Evolutionary conservation across 805 yeast genomes (phyloP).

Genomic region (Allodekkera sacchari): DNA sequence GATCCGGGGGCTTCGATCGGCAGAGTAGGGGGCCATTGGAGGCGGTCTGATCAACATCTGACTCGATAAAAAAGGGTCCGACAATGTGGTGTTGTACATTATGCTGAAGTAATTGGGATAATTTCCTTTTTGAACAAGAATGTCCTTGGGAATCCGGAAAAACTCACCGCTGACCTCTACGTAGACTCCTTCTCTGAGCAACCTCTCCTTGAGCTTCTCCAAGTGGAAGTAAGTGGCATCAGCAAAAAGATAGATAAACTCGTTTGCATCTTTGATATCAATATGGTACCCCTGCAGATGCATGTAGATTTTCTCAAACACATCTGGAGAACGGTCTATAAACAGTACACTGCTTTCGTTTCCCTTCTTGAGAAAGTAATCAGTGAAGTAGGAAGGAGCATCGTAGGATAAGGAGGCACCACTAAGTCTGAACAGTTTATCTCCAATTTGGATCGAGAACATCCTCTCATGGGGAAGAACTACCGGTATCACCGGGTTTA

Average conservation of each 20-base stretch:
- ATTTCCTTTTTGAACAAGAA: slow-evolving; percentile 58
- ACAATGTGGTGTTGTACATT: slow-evolving; percentile 43
- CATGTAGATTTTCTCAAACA: slow-evolving; percentile 55
- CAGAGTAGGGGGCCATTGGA: slow-evolving; percentile 51
- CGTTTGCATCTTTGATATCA: slow-evolving; percentile 48
- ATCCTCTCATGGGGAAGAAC: slow-evolving; percentile 62
- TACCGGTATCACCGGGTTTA: slow-evolving; percentile 29
- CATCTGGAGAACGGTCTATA: slow-evolving; percentile 66
- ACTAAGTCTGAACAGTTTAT: slow-evolving; percentile 49
- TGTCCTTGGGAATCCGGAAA: slow-evolving; percentile 49
- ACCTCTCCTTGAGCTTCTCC: slow-evolving; percentile 40
- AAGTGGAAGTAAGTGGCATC: slow-evolving; percentile 71
- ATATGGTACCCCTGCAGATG: slow-evolving; percentile 81
- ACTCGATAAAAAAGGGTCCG: slow-evolving; percentile 33
- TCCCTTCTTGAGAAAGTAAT: slow-evolving; percentile 40
- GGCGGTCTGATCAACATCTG: slow-evolving; percentile 62
- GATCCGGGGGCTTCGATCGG: slow-evolving; percentile 42
- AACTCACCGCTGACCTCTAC: slow-evolving; percentile 50
- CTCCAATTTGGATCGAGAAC: slow-evolving; percentile 66
- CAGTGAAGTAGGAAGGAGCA: slow-evolving; percentile 82
- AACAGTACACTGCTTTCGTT: slow-evolving; percentile 38
- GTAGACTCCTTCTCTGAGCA: slow-evolving; percentile 48
- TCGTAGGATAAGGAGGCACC: slow-evolving; percentile 85
- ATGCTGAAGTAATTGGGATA: slow-evolving; percentile 70
- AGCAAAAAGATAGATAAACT: slow-evolving; percentile 51